These are phyloP conservation scores for Thalassiosira profunda DNA, from an alignment of 108 stramenopile species.

Conservation along the genomic window DNA sequence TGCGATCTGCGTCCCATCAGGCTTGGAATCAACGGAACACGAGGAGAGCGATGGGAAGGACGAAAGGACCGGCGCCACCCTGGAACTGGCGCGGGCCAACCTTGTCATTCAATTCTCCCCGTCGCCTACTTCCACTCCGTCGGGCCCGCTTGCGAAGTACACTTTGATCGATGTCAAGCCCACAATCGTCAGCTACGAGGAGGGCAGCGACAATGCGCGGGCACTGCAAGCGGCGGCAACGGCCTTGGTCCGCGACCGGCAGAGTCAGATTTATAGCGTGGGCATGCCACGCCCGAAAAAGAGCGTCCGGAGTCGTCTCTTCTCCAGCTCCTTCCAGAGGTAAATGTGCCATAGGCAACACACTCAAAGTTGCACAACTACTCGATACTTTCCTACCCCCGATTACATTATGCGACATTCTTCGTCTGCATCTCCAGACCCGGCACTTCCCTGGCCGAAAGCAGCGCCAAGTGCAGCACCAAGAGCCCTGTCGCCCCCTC, in stretches of 20 bases:
- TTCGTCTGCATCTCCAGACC: no score
- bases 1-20: slow-evolving; percentile 50
- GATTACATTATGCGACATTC: no score
- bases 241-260: slow-evolving; percentile 39
- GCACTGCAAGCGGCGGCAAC: slow-evolving; percentile 42
- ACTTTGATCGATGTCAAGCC: slow-evolving; percentile 39
- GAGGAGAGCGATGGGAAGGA: slow-evolving; percentile 19
- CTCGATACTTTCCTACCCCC: no score
- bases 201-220: slow-evolving; percentile 20
- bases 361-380: no score
- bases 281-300: no score
- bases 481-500: no score
- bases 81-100: slow-evolving; percentile 56
- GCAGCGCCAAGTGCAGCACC: no score
- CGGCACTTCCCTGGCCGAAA: no score
- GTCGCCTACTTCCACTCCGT: slow-evolving; percentile 47
- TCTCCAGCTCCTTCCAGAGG: no score
- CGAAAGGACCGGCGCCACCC: slow-evolving; percentile 30
- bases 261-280: slow-evolving; percentile 33
- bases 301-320: no score
- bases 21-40: slow-evolving; percentile 33
- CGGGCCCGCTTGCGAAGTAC: slow-evolving; percentile 46
- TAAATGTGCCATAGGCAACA: no score
- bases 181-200: slow-evolving; percentile 9
- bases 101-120: slow-evolving; percentile 65